These are phyloP conservation scores for Sporisorium scitamineum DNA, from an alignment of 1,284 basidiomycete genomes.

Conservation along the genomic window DNA sequence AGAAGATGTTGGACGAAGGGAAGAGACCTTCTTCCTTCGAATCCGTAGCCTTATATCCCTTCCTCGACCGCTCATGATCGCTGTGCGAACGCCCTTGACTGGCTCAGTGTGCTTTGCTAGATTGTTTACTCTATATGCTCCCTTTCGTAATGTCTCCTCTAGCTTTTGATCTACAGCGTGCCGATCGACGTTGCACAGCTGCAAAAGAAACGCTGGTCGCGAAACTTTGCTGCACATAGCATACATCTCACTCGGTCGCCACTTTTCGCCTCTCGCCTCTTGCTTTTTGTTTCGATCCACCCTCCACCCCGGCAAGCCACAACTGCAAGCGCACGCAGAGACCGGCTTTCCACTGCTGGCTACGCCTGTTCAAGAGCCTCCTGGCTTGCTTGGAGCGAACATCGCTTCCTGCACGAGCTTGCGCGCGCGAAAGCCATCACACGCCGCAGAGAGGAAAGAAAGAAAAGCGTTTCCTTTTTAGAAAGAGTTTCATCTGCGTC, in stretches of 20 bases:
- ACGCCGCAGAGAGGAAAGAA: background rate
- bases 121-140: conserved; percentile 10
- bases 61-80: background rate
- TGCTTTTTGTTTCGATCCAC: background rate
- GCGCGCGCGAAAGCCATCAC: background rate
- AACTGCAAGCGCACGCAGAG: conserved; percentile 13
- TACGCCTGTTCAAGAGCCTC: background rate
- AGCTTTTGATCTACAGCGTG: conserved; percentile 13
- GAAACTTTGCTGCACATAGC: conserved; percentile 46
- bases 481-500: conserved; percentile 7
- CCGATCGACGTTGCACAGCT: conserved; percentile 32
- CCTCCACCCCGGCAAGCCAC: conserved; percentile 9
- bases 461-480: conserved; percentile 3
- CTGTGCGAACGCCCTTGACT: background rate
- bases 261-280: background rate
- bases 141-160: background rate
- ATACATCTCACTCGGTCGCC: conserved; percentile 17
- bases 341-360: background rate
- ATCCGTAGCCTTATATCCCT: conserved; percentile 20
- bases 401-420: conserved; percentile 10
- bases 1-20: conserved; percentile 8
- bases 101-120: background rate
- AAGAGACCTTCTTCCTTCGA: background rate
- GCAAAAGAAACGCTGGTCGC: conserved; percentile 1
- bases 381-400: conserved; percentile 9